Conservation (phyloP, 306 rosid species). For the Quercus gilva region DNA sequence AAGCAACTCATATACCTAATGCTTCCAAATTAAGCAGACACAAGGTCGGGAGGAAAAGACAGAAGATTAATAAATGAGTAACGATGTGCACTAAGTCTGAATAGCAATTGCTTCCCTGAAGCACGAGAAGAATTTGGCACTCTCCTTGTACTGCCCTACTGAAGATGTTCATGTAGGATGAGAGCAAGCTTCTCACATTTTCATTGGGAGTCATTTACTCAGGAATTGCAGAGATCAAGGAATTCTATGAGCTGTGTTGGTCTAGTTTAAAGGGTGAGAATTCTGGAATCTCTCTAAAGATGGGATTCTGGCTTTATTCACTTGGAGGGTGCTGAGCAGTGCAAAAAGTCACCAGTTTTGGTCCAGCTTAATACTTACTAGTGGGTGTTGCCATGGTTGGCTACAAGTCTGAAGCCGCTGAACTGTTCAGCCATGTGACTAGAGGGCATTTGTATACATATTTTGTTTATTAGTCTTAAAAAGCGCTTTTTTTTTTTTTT, state of each 20-base stretch:
- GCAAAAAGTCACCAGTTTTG: not conserved
- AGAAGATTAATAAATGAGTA: constrained; percentile 7
- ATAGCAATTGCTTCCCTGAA: constrained; percentile 2
- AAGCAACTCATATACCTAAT: constrained; percentile 21
- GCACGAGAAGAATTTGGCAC: not conserved
- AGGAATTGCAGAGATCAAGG: not conserved
- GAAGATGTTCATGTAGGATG: not conserved
- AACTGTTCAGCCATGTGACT: not conserved
- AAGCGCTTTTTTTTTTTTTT: too few relatives aligned
- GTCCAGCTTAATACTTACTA: not conserved
- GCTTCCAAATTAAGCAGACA: constrained; percentile 30
- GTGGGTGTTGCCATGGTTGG: not conserved
- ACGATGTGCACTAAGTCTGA: constrained; percentile 1
- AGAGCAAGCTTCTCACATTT: not conserved
- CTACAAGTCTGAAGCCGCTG: not conserved
- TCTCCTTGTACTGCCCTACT: constrained; percentile 1
- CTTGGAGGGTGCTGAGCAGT: not conserved
- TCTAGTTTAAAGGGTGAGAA: not conserved
- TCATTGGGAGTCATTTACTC: not conserved
- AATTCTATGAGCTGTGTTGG: not conserved
- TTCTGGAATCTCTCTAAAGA: not conserved
- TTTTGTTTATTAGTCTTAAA: not conserved
- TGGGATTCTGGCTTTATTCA: not conserved
- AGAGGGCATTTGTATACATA: not conserved
- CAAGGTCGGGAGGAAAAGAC: constrained; percentile 25